Percentiles rank a stretch among this genome's conserved stretches.
Conservation (phyloP, 1,284 basidiomycete genomes). For the Coniferiporia sulphurascens region DNA sequence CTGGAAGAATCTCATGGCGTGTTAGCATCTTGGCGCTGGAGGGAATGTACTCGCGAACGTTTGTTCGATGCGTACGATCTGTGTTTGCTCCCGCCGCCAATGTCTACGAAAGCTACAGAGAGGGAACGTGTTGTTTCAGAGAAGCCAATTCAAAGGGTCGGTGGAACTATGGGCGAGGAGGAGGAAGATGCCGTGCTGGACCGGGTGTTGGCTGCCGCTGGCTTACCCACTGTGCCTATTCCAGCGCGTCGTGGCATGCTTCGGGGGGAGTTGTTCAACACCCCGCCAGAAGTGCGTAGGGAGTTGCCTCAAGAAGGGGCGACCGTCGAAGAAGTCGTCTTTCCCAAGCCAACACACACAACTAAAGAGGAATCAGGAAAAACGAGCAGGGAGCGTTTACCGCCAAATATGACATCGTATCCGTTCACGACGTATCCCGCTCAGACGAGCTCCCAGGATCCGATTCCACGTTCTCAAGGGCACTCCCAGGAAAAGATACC, state of each 20-base stretch:
- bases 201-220: constrained; percentile 65
- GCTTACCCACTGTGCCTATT: constrained; percentile 45
- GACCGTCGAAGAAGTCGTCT: constrained; percentile 25
- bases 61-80: constrained; percentile 78
- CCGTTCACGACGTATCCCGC: constrained; percentile 55
- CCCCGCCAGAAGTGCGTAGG: constrained; percentile 33
- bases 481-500: constrained; percentile 43
- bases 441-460: constrained; percentile 48
- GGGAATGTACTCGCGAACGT: constrained; percentile 60
- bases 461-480: neutral
- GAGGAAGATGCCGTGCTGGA: constrained; percentile 48
- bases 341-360: constrained; percentile 32
- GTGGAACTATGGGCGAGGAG: constrained; percentile 16
- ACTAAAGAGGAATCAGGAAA: constrained; percentile 25
- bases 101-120: constrained; percentile 22
- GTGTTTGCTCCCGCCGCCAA: constrained; percentile 49
- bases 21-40: constrained; percentile 59
- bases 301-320: constrained; percentile 38
- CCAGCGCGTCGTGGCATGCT: constrained; percentile 52
- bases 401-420: constrained; percentile 44
- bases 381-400: constrained; percentile 24
- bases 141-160: constrained; percentile 5
- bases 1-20: constrained; percentile 33
- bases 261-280: constrained; percentile 57
- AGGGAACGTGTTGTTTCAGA: constrained; percentile 2